Base-by-base conservation (phyloP, 1,139 yeast species). In the Yamadazyma diospyri region DNA sequence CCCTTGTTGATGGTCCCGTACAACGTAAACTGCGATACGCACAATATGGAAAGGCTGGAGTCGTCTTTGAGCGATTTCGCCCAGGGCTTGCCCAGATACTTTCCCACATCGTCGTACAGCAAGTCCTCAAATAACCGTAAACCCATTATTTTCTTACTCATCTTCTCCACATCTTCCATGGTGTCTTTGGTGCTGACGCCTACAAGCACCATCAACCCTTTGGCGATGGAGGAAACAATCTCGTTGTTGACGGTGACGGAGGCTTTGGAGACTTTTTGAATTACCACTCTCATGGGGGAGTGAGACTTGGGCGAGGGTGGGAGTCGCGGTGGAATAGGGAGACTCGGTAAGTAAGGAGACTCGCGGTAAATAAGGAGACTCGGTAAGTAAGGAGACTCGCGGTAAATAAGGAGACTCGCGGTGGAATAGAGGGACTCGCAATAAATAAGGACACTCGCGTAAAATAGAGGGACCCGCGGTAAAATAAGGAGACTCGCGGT, bases 1-100 rank as follows among this genome's bases (percentile, higher is more conserved):
- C 97, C 97, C 55, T 89, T 89, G 47, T 78, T 82, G 15, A 92
- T 75, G 20, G 76, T 81, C 0, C 88, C 97, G 52, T 82, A 78
- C 24, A 89, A 66, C 0, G 98, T 89, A 60, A 89, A 89, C 52
- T 89, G 98, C 4, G 96, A 86, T 1, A 89, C 94, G 4, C 66
- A 54, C 17, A 68, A 51, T 4, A 68, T 49, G 30, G 48, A 39
- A 50, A 33, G 78, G 57, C 65, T 50, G n/a, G 35, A 25, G 32
- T 58, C 59, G 30, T 64, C 69, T 5, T 46, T 37, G 16, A 68
- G 43, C 16, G 61, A 56, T 37, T 62, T 60, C 16, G 66, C 53
- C 75, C 75, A 69, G 1, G 73, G 73, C 38, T 63, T 80, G 59
- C 97, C 97, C 69, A 33, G 70, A 78, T 55, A 73, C 53, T 37